phyloP scores from a whole-genome alignment of 768 basidiomycete species.

The Roridomyces roridus region DNA sequence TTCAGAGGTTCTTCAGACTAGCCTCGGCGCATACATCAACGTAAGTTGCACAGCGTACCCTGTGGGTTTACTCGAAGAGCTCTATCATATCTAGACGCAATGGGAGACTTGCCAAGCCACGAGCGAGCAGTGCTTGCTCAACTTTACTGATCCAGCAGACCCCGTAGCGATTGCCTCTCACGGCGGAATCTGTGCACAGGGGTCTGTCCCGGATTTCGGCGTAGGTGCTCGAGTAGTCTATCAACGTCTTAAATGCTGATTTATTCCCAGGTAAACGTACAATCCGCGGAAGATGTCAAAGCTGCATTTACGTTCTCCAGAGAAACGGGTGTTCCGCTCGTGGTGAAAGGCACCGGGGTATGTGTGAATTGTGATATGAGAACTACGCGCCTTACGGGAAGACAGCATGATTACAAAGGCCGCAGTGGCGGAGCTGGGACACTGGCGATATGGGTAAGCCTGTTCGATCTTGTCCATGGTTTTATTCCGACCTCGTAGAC shows the following conservation, averaged over 20 bases:
- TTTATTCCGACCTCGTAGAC: background rate
- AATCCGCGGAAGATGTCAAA: constrained; percentile 18
- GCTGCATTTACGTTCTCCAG: constrained; percentile 31
- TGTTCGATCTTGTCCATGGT: background rate
- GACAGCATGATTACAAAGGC: constrained; percentile 35
- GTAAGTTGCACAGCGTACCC: too few relatives aligned
- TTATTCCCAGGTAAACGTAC: too few relatives aligned
- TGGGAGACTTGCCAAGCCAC: constrained; percentile 29
- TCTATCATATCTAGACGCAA: constrained; percentile 26
- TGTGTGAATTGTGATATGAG: too few relatives aligned
- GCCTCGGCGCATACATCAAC: too few relatives aligned
- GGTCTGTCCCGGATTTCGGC: constrained; percentile 25
- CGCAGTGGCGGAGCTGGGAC: constrained; percentile 27
- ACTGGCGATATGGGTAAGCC: constrained; percentile 27
- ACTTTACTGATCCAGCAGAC: constrained; percentile 26
- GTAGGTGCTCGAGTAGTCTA: constrained; percentile 4
- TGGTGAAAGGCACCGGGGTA: constrained; percentile 34
- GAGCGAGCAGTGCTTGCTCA: constrained; percentile 25
- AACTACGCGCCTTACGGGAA: too few relatives aligned
- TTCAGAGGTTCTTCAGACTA: too few relatives aligned
- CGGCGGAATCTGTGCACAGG: constrained; percentile 22
- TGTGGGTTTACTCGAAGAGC: too few relatives aligned
- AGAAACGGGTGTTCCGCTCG: constrained; percentile 24
- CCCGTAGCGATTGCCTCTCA: constrained; percentile 15
- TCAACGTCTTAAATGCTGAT: too few relatives aligned